Conservation (phyloP, 352 stramenopile genomes). For the Phytophthora niederhauseri region DNA sequence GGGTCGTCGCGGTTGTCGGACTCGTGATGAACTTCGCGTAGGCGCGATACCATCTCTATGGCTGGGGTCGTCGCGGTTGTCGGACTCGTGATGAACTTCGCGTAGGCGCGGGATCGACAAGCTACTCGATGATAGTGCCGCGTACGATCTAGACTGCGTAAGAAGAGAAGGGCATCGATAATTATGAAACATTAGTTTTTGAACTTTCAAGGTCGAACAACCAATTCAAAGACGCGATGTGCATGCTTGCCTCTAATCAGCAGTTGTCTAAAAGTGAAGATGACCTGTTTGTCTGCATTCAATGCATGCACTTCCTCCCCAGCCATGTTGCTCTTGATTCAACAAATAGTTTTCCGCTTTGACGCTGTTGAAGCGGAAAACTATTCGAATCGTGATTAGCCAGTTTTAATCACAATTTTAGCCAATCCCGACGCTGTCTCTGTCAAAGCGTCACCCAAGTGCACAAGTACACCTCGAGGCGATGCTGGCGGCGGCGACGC, state of each 20-base stretch:
- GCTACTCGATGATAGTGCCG: too few species aligned
- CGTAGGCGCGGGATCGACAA: neutral
- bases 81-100: slow-evolving; percentile 28
- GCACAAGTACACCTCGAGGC: neutral
- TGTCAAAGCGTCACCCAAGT: neutral
- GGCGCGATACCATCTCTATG: slow-evolving; percentile 15
- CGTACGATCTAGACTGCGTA: too few species aligned
- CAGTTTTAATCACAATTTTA: neutral
- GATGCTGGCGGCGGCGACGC: slow-evolving; percentile 16
- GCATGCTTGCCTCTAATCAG: too few species aligned
- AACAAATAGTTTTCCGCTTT: too few species aligned
- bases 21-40: slow-evolving; percentile 34
- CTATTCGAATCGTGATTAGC: neutral
- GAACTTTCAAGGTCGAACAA: too few species aligned
- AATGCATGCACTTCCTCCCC: too few species aligned
- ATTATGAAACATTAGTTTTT: too few species aligned
- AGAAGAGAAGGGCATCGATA: too few species aligned
- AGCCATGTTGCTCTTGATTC: too few species aligned
- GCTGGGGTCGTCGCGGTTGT: slow-evolving; percentile 4
- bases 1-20: slow-evolving; percentile 5
- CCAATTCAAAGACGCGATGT: too few species aligned
- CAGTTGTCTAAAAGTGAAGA: too few species aligned
- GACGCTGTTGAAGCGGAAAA: neutral
- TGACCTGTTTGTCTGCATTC: too few species aligned
- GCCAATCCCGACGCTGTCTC: neutral